Evolutionary conservation across 805 yeast species (phyloP).

Genomic region (Schizosaccharomyces osmophilus): DNA sequence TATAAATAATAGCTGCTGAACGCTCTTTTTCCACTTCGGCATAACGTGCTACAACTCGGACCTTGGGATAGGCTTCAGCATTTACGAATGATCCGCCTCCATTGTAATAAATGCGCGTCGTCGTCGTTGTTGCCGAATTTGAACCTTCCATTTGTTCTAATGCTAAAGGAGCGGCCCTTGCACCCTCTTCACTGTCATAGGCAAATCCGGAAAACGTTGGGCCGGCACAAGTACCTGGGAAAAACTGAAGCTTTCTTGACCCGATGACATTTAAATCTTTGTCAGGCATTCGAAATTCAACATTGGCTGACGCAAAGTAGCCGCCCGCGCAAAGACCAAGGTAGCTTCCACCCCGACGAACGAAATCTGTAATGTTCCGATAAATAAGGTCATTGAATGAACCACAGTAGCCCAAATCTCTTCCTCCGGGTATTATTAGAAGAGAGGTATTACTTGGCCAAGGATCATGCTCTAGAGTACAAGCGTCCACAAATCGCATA

Average conservation of each 20-base stretch:
- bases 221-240: slow-evolving; percentile 67
- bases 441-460: slow-evolving; percentile 65
- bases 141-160: not conserved
- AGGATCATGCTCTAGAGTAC: slow-evolving; percentile 30
- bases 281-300: slow-evolving; percentile 67
- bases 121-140: not conserved
- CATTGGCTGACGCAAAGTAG: slow-evolving; percentile 47
- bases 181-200: slow-evolving; percentile 56
- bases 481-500: not conserved
- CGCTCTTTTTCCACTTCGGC: slow-evolving; percentile 16
- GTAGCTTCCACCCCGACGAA: slow-evolving; percentile 54
- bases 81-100: slow-evolving; percentile 80
- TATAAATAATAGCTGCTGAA: slow-evolving; percentile 48
- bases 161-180: slow-evolving; percentile 29
- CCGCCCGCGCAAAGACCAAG: slow-evolving; percentile 93
- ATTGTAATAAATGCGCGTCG: slow-evolving; percentile 31
- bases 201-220: slow-evolving; percentile 57
- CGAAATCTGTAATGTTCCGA: slow-evolving; percentile 32
- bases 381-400: slow-evolving; percentile 51
- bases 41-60: slow-evolving; percentile 53
- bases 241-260: slow-evolving; percentile 53
- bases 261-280: slow-evolving; percentile 56
- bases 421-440: slow-evolving; percentile 87
- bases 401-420: slow-evolving; percentile 67
- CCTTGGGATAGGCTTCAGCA: slow-evolving; percentile 28